Base-by-base conservation (phyloP, 768 basidiomycete genomes). In the Amanita rubescens region DNA sequence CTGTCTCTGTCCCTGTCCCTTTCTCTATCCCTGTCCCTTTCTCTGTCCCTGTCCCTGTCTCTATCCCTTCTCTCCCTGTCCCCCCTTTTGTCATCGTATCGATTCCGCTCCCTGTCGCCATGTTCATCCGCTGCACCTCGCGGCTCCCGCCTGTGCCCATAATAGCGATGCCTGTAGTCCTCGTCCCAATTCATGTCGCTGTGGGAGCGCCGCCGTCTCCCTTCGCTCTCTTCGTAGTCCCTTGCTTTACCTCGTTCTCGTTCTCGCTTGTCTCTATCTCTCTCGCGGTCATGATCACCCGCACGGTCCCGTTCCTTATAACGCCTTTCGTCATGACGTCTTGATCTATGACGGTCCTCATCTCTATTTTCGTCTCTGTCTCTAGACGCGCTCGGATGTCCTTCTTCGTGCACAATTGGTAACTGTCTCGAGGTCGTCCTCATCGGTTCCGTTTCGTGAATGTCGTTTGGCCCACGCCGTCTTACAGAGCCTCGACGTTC, bases 31-130 rank as follows among this genome's bases (percentile, higher is more conserved):
- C 15, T 37, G 35, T 71, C 34, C 62, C 65, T 47, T 53, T 67
- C 59, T 43, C 50, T 53, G 32, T 51, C 49, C 52, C 45, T 55
- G 41, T 49, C 56, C 55, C 47, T 58, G 54, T 34, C 46, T 49
- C 57, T 63, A 51, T 58, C 57, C 25, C 55, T 57, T 30, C 59
- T 47, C 24, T 67, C 64, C 41, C 60, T 65, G 30, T 56, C 56
- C 33, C 57, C 52, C 49, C 56, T 51, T 43, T 54, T 53, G 27
- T 65, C 62, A 44, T 60, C 37, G 19, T 55, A 45, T 44, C 60
- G 52, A 1, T 66, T 61, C 43, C 53, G 53, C 50, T 59, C 58
- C 37, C 35, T 55, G 37, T 60, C 38, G 35, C 33, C 17, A 37
- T 4, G 11, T 22, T 52, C 41, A 43, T 44, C 42, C 8, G 35